phyloP scores from a whole-genome alignment of 352 stramenopile species.

The Nothophytophthora sp. region DNA sequence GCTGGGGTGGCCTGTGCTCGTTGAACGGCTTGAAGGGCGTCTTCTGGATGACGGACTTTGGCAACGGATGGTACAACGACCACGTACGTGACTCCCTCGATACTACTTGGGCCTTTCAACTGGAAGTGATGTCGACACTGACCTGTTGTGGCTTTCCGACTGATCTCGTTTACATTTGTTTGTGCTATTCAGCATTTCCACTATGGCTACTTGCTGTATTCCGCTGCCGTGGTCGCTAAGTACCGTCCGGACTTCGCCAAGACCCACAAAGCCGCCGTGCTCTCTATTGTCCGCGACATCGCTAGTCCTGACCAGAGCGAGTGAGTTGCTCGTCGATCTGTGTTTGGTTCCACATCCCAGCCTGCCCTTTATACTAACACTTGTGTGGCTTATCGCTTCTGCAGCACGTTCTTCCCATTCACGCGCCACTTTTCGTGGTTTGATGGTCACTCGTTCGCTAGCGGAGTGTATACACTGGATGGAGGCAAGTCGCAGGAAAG shows the following conservation, averaged over 20 bases:
- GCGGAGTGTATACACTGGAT: conserved; percentile 93
- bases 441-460: conserved; percentile 96
- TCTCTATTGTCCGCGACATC: conserved; percentile 81
- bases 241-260: conserved; percentile 71
- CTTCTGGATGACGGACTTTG: conserved; percentile 92
- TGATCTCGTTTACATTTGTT: conserved; percentile 1
- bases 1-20: conserved; percentile 92
- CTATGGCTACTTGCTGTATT: conserved; percentile 94
- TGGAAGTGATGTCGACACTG: neutral
- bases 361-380: conserved; percentile 2
- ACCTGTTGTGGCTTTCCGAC: neutral
- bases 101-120: neutral
- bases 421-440: conserved; percentile 97
- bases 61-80: conserved; percentile 92
- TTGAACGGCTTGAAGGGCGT: conserved; percentile 89
- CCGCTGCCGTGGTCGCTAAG: conserved; percentile 78
- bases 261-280: conserved; percentile 73
- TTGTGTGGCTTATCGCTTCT: conserved; percentile 8
- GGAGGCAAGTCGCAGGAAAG: conserved; percentile 97
- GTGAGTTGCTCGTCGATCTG: conserved; percentile 47
- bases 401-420: conserved; percentile 86
- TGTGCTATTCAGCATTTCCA: conserved; percentile 91
- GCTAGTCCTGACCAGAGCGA: conserved; percentile 61
- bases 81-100: conserved; percentile 55
- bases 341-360: no score